phyloP scores from a whole-genome alignment of 2,329 filamentous ascomycete species.

The Helminthosporium solani region DNA sequence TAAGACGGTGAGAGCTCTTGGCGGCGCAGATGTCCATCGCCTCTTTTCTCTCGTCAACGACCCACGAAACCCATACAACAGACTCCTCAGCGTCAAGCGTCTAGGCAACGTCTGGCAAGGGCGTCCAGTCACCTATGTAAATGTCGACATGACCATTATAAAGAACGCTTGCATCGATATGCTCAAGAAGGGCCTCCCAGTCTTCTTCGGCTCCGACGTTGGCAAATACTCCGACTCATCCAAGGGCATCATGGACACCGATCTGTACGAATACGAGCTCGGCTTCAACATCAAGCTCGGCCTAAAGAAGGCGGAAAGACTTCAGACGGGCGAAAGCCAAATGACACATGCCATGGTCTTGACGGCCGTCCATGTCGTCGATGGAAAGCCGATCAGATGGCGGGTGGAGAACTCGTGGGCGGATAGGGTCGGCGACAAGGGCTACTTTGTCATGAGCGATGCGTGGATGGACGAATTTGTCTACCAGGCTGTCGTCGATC shows the following conservation, averaged over 20 bases:
- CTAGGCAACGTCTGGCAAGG: constrained; percentile 82
- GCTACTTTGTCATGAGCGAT: constrained; percentile 90
- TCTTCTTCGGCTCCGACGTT: constrained; percentile 89
- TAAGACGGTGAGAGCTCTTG: constrained; percentile 59
- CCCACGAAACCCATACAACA: constrained; percentile 72
- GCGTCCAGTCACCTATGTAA: constrained; percentile 75
- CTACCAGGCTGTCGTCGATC: constrained; percentile 84
- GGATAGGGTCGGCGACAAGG: constrained; percentile 66
- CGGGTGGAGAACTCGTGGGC: constrained; percentile 88
- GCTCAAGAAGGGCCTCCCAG: constrained; percentile 73
- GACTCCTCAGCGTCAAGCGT: constrained; percentile 71
- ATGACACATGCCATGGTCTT: constrained; percentile 96
- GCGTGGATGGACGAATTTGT: constrained; percentile 66
- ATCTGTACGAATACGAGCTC: constrained; percentile 74
- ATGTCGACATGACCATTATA: constrained; percentile 72
- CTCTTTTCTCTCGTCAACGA: constrained; percentile 86
- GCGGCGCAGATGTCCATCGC: constrained; percentile 60
- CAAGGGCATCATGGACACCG: constrained; percentile 77
- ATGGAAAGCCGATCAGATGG: constrained; percentile 71
- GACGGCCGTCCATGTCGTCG: constrained; percentile 76
- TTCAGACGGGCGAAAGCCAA: constrained; percentile 71
- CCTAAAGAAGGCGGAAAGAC: constrained; percentile 72
- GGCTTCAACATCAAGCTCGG: constrained; percentile 77
- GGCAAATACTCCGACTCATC: constrained; percentile 72
- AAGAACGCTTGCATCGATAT: constrained; percentile 74